Conservation (phyloP, 345 rosid species). For the Punica granatum region DNA sequence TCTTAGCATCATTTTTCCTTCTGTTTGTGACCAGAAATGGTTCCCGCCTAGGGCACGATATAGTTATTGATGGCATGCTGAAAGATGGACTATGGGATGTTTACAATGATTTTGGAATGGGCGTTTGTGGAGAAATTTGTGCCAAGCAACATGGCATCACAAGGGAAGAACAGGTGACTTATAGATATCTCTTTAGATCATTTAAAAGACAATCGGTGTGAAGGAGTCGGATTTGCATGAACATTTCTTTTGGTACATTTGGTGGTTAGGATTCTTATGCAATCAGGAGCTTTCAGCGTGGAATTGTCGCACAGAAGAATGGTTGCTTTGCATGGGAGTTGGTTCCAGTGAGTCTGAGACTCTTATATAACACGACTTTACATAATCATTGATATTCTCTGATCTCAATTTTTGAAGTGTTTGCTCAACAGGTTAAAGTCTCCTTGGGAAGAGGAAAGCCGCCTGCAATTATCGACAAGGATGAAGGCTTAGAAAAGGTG, state of each 20-base stretch:
- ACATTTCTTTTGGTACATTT: background rate
- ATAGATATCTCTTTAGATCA: background rate
- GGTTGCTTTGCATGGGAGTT: conserved; percentile 84
- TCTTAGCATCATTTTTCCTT: background rate
- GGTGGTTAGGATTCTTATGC: conserved; percentile 67
- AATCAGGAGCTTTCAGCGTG: conserved; percentile 76
- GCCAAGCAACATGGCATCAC: conserved; percentile 60
- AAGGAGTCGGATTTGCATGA: background rate
- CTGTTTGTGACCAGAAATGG: conserved; percentile 52
- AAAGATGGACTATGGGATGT: conserved; percentile 99
- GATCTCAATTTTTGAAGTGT: conserved; percentile 6
- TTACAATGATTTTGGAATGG: conserved; percentile 85
- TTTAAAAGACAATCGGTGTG: background rate
- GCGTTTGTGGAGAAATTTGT: conserved; percentile 87
- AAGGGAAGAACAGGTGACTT: conserved; percentile 78
- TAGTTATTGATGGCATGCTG: conserved; percentile 78
- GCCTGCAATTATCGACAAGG: conserved; percentile 49
- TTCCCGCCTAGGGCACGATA: conserved; percentile 78
- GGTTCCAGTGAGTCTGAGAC: conserved; percentile 41
- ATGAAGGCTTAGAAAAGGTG: conserved; percentile 88
- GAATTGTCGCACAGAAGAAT: conserved; percentile 60
- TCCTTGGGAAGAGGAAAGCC: conserved; percentile 78
- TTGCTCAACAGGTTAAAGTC: conserved; percentile 61
- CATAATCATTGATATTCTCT: conserved; percentile 1
- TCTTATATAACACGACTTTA: conserved; percentile 6